Evolutionary conservation across 805 yeast genomes (phyloP).

Genomic region (Barnettozyma sucrosica): DNA sequence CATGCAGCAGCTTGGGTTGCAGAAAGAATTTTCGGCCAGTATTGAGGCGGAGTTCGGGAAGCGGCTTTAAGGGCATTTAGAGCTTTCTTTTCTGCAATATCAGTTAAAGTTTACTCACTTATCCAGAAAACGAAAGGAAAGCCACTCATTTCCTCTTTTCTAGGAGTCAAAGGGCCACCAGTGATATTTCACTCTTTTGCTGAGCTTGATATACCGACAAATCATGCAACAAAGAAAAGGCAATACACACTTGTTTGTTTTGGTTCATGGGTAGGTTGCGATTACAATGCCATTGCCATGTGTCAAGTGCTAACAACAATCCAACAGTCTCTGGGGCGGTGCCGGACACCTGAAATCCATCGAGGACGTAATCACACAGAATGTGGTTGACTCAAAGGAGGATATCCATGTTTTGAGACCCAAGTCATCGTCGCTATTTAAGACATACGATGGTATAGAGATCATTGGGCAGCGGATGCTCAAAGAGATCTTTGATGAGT

Average conservation of each 20-base stretch:
- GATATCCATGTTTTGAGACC: slow-evolving; percentile 43
- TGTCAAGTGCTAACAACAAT: neutral
- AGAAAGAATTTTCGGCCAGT: no score
- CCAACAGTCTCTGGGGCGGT: slow-evolving; percentile 53
- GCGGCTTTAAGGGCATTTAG: no score
- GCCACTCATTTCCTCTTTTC: neutral
- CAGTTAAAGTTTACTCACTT: no score
- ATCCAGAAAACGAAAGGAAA: neutral
- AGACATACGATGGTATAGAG: slow-evolving; percentile 82
- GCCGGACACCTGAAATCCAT: slow-evolving; percentile 50
- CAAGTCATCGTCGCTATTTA: slow-evolving; percentile 57
- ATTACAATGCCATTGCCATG: neutral
- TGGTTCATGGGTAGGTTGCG: slow-evolving; percentile 63
- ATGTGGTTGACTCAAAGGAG: slow-evolving; percentile 36
- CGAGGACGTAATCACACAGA: slow-evolving; percentile 35
- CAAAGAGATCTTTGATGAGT: slow-evolving; percentile 51
- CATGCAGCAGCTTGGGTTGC: no score
- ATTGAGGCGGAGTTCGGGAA: no score
- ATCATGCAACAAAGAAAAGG: neutral
- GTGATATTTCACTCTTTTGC: neutral
- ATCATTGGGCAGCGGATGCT: slow-evolving; percentile 64
- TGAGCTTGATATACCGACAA: neutral
- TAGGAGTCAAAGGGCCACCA: neutral
- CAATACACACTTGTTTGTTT: slow-evolving; percentile 52
- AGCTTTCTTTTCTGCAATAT: no score